Evolutionary conservation across 75 land plant species (phyloP), one percentile per base, ranked within the genome.

Genomic region (Adiantum capillusveneris): DNA sequence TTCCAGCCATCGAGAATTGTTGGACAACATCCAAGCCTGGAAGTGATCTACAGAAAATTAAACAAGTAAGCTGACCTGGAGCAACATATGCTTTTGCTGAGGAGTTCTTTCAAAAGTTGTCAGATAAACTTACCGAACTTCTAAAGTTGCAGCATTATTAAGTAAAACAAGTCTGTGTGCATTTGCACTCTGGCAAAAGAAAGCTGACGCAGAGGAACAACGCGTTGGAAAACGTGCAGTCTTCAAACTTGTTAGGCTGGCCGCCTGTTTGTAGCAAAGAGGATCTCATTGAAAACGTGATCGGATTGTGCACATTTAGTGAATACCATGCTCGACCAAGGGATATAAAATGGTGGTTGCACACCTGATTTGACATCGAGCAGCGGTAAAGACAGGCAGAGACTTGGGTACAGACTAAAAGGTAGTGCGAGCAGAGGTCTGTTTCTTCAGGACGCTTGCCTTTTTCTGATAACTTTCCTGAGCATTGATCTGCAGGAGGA

Each of bases 1-100:
- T 49, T 20, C 27, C 27, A 45, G 43, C 62, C 58, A 73, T 57
- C 22, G 71, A 59, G 13, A 63, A 56, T 44, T 59, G 60, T 43
- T 67, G 53, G 34, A 67, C 29, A 26, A 56, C 57, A 26, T 55
- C 55, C 22, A 73, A 50, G 53, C 60, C 76, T 60, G 76, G 76
- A 44, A 73, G 29, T 29, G 76, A 73, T 64, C 76, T 73, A 71
- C 26, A 21, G 22, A 46, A 46, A 46, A 46, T 3, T 46, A 3
- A 46, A 46, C n/a, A n/a, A n/a, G n/a, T n/a, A n/a, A n/a, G n/a
- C n/a, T n/a, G n/a, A n/a, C n/a, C n/a, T n/a, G n/a, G n/a, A n/a
- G n/a, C n/a, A n/a, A n/a, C n/a, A n/a, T n/a, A n/a, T n/a, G n/a
- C n/a, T n/a, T n/a, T n/a, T n/a, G n/a, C n/a, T n/a, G n/a, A n/a